Conservation (phyloP, 768 basidiomycete species). For the Tephrocybe sp. region DNA sequence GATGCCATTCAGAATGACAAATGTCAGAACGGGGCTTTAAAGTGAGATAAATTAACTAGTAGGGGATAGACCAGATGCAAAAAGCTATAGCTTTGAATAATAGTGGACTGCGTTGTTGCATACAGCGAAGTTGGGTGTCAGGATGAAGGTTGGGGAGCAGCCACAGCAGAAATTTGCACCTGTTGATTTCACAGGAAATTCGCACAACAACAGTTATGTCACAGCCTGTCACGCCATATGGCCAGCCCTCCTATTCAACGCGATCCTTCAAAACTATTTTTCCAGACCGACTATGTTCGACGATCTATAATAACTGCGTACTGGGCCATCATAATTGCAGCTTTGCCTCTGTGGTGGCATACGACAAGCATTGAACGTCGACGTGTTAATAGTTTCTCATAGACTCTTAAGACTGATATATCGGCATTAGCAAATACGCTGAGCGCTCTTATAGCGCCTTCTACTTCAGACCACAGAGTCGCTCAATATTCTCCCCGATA, state of each 20-base stretch:
- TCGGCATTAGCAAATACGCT: constrained; percentile 28
- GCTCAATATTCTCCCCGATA: constrained; percentile 81
- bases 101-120: too few species aligned
- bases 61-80: background rate
- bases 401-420: constrained; percentile 12
- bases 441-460: constrained; percentile 41
- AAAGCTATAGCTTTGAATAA: background rate
- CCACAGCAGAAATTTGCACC: constrained; percentile 30
- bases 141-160: constrained; percentile 16
- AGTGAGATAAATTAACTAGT: background rate
- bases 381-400: constrained; percentile 17
- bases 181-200: constrained; percentile 27
- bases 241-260: constrained; percentile 22
- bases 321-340: constrained; percentile 74
- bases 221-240: constrained; percentile 9
- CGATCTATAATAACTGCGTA: constrained; percentile 71
- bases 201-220: constrained; percentile 10
- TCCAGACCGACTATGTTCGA: constrained; percentile 49
- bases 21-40: constrained; percentile 2
- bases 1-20: constrained; percentile 35
- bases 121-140: background rate
- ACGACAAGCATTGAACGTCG: constrained; percentile 85
- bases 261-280: constrained; percentile 53
- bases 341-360: constrained; percentile 91
- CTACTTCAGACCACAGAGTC: constrained; percentile 44